Evolutionary conservation across 495 filamentous ascomycete genomes (phyloP), one percentile per base, ranked within the genome.

Genomic region (Echria macrotheca): DNA sequence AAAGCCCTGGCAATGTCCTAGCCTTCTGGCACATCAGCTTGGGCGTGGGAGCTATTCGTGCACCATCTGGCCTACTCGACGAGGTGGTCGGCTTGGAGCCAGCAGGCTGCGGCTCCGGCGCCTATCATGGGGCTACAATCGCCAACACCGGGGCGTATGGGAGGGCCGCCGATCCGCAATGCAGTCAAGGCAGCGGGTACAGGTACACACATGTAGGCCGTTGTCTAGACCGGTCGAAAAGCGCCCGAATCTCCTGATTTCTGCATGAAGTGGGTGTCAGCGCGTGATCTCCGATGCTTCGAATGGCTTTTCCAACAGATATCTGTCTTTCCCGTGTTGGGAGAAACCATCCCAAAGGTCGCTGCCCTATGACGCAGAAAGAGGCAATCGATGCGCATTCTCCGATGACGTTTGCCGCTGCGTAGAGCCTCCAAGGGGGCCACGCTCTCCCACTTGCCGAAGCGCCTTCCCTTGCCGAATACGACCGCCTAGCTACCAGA

Each of bases 141-240:
- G n/a, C n/a, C n/a, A n/a, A n/a, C n/a, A n/a, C n/a, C n/a, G n/a
- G n/a, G n/a, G n/a, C n/a, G n/a, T n/a, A n/a, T n/a, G n/a, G n/a
- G n/a, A n/a, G n/a, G n/a, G n/a, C 44, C 28, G 17, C 44, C 9
- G 29, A 46, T 11, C 19, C 11, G 17, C 21, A 33, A 31, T 32
- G 31, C 28, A 33, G 44, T 11, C 33, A 3, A 46, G 29, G 15
- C n/a, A n/a, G 29, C 31, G 5, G 18, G 15, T 15, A 25, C 38
- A 6, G 21, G 21, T 9, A n/a, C 32, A 38, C 40, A 25, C 46
- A 47, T 18, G 15, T 23, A 1, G 14, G 22, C 33, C 45, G 31
- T 25, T 39, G 46, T 38, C 46, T 48, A 15, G 46, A 48, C 46
- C 46, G 35, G 31, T 48, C 46, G 21, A 39, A 18, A 25, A 15